Evolutionary conservation across 2,329 filamentous ascomycete species (phyloP).

Genomic region (Aspergillus jensenii): DNA sequence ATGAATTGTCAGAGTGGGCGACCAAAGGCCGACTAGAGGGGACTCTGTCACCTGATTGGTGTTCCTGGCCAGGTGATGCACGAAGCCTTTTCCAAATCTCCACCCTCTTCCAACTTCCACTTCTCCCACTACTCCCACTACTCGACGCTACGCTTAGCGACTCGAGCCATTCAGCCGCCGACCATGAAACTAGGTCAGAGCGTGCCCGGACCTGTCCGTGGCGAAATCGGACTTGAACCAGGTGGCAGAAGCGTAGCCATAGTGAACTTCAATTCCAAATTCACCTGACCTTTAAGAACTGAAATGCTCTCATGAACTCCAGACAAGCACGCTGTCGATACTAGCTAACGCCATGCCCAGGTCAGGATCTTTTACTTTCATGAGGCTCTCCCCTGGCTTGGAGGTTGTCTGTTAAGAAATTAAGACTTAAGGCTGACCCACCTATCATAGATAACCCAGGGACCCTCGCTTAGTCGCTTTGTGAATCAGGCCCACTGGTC

Average conservation of each 20-base stretch:
- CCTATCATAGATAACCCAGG: background rate
- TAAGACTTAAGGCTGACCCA: background rate
- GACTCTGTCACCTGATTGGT: constrained; percentile 15
- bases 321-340: background rate
- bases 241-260: background rate
- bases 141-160: constrained; percentile 6
- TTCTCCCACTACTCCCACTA: background rate
- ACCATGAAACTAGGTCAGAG: background rate
- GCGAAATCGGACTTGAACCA: background rate
- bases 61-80: constrained; percentile 15
- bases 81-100: constrained; percentile 5
- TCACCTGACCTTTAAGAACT: background rate
- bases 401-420: background rate
- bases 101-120: background rate
- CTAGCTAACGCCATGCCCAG: background rate
- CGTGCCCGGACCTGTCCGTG: background rate
- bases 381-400: constrained; percentile 2
- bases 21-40: background rate
- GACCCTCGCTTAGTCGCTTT: background rate
- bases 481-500: background rate
- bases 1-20: background rate
- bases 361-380: background rate
- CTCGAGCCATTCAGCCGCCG: background rate
- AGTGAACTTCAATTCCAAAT: background rate
- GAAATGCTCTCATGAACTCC: background rate